These are phyloP conservation scores for Aegilops tauschii DNA, from an alignment of 176 grass and related monocot genomes.

Conservation along the genomic window DNA sequence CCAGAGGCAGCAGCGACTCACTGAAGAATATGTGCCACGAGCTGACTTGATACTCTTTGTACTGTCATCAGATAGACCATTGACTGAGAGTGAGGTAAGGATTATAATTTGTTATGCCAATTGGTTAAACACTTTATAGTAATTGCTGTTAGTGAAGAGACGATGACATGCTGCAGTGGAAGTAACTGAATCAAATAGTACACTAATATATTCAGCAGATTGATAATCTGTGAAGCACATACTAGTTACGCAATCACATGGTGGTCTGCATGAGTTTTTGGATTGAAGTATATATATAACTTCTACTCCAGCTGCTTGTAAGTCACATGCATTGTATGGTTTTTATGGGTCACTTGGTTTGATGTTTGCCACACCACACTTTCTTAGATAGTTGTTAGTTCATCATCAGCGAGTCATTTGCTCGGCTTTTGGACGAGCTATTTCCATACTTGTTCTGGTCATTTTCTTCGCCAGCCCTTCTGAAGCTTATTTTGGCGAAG, in stretches of 20 bases:
- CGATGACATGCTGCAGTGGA: background rate
- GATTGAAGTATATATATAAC: background rate
- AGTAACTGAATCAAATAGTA: background rate
- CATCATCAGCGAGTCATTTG: background rate
- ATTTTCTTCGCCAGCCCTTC: background rate
- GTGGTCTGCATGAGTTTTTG: background rate
- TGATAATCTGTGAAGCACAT: background rate
- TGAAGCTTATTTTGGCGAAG: background rate
- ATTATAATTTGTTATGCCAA: background rate
- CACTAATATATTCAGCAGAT: background rate
- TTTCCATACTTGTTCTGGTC: background rate
- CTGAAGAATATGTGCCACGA: slow-evolving; percentile 94
- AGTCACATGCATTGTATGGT: background rate
- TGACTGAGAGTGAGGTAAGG: slow-evolving; percentile 89
- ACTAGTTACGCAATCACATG: background rate
- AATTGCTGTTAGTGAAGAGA: background rate
- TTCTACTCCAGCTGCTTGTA: background rate
- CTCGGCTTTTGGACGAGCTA: background rate
- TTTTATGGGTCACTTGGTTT: background rate
- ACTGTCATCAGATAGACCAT: slow-evolving; percentile 86
- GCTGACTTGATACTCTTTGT: slow-evolving; percentile 95
- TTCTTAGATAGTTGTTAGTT: background rate
- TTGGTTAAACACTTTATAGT: background rate
- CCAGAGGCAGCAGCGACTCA: slow-evolving; percentile 96
- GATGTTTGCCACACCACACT: background rate